phyloP scores from a whole-genome alignment of 2,329 filamentous ascomycete species.

The Dothiorella sarmentorum region DNA sequence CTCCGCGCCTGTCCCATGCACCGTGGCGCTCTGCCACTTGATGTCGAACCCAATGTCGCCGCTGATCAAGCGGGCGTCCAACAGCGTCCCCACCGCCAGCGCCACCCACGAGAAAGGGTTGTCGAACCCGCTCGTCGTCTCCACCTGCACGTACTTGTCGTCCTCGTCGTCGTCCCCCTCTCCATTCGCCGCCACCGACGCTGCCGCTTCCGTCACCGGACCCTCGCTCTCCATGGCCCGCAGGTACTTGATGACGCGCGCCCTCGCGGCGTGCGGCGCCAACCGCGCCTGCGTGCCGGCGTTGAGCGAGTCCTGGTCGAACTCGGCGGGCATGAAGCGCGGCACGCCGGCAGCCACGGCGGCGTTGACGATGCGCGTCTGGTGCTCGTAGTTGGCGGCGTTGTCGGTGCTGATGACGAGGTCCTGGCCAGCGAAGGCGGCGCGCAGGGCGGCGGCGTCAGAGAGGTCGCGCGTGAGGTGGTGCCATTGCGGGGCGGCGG shows the following conservation, averaged over 20 bases:
- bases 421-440: slow-evolving; percentile 25
- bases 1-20: slow-evolving; percentile 36
- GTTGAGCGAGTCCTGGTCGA: slow-evolving; percentile 35
- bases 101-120: slow-evolving; percentile 32
- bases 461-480: slow-evolving; percentile 30
- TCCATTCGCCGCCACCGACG: not conserved
- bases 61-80: slow-evolving; percentile 32
- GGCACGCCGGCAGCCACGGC: slow-evolving; percentile 34
- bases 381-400: slow-evolving; percentile 23
- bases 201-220: not conserved
- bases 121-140: slow-evolving; percentile 3
- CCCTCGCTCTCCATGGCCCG: slow-evolving; percentile 17
- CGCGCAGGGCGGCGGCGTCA: slow-evolving; percentile 27
- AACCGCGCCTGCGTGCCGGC: slow-evolving; percentile 29
- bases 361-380: slow-evolving; percentile 32
- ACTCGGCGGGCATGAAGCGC: slow-evolving; percentile 37
- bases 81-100: slow-evolving; percentile 33
- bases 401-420: slow-evolving; percentile 26
- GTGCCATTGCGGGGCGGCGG: not conserved
- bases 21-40: slow-evolving; percentile 39
- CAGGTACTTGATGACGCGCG: slow-evolving; percentile 32
- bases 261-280: slow-evolving; percentile 28
- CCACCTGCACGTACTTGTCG: not conserved
- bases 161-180: not conserved
- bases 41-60: slow-evolving; percentile 39